Evolutionary conservation across 2,329 filamentous ascomycete species (phyloP), one percentile per base, ranked within the genome.

Genomic region (Scorias spongiosa): DNA sequence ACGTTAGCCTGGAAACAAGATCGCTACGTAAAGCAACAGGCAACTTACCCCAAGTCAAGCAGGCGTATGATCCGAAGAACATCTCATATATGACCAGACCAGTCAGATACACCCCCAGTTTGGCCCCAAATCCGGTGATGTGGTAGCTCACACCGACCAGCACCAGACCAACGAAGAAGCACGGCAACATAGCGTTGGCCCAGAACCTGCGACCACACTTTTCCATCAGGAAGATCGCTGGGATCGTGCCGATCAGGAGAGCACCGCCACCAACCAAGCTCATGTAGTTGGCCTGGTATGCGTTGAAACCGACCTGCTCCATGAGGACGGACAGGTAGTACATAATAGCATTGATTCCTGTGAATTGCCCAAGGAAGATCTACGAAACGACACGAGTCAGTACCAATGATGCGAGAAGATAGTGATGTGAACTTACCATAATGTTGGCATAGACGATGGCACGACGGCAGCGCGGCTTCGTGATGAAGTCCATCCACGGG

Each of bases 401-500:
- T 26, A 26, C 20, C 20, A 7, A 7, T 26, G 20, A 26, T 3
- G 20, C 20, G 20, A 26, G 3, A 26, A 26, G 20, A 26, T 3
- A 26, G 20, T 7, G 20, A 7, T 3, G 7, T 26, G 20, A 5
- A 36, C 32, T 12, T 36, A 36, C 32, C 77, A 82, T 82, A 34
- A 78, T 71, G 54, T 80, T 81, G 54, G 78, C 78, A 54, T 81
- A 81, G 46, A 82, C 60, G 38, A 82, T 66, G 1, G 79, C 76
- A 9, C 79, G 69, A 17, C 78, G 74, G n/a, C 75, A 75, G 29
- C 81, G 74, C 6, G 78, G 76, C 36, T 78, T 73, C 14, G 79
- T 84, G 63, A 84, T 74, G 63, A 84, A 81, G 57, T 85, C 80
- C 66, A 84, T 68, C 78, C 80, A 84, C 0, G 78, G 74, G 61